A percentile compares a stretch with the other conserved stretches of the same genome.
Conservation (phyloP, 106 monocot genomes). For the Dendrobium catenatum region DNA sequence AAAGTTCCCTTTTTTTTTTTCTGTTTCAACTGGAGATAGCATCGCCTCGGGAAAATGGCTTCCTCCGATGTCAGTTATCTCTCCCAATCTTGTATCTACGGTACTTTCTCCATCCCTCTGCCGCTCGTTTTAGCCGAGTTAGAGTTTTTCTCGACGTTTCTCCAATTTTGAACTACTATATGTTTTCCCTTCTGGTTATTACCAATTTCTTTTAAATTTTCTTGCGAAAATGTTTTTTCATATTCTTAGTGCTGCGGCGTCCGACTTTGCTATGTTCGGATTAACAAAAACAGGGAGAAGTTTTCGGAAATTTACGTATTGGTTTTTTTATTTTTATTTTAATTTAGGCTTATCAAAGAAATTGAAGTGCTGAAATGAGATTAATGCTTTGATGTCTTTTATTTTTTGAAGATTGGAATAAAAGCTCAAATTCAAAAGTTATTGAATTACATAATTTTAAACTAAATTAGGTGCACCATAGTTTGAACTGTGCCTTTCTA, state of each 20-base stretch:
- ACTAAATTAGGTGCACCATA: background rate
- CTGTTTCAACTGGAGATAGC: background rate
- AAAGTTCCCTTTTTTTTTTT: constrained; percentile 6
- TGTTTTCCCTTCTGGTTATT: background rate
- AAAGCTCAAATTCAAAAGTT: background rate
- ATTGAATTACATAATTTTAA: background rate
- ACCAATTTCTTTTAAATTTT: background rate
- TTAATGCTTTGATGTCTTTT: background rate
- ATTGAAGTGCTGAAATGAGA: background rate
- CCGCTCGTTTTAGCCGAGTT: background rate
- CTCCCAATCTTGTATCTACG: constrained; percentile 35
- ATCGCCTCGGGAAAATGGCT: constrained; percentile 16
- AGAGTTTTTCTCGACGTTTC: background rate
- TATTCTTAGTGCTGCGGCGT: background rate
- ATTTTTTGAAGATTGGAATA: background rate
- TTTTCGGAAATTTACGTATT: background rate
- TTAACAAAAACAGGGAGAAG: background rate
- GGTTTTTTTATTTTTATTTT: background rate
- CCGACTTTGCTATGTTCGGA: background rate
- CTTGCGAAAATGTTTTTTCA: background rate
- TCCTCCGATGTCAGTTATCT: constrained; percentile 19
- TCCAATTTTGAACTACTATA: background rate
- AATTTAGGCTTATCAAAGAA: background rate
- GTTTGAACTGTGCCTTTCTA: background rate
- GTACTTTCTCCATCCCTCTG: constrained; percentile 10